phyloP scores from a whole-genome alignment of 1,139 yeast genomes.

The Chernovozyma sophiae-reginae region DNA sequence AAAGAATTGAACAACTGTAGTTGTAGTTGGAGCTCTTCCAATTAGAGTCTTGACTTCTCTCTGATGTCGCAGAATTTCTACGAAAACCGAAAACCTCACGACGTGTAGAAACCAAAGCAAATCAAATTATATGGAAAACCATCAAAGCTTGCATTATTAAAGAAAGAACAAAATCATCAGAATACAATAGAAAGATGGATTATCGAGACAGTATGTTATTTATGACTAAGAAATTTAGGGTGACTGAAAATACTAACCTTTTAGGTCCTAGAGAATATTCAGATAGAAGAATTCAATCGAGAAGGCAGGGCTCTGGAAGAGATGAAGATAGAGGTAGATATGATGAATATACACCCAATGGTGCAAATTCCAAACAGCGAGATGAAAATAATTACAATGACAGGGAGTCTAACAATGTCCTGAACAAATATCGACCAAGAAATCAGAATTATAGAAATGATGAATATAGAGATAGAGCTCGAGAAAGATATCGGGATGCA shows the following conservation, averaged over 20 bases:
- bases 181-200: not conserved
- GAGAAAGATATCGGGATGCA: slow-evolving; percentile 8
- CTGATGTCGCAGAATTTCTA: too few species aligned
- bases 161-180: not conserved
- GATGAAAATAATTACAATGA: not conserved
- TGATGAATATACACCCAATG: slow-evolving; percentile 1
- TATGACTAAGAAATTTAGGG: too few species aligned
- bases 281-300: slow-evolving; percentile 1
- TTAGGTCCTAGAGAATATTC: slow-evolving; percentile 1
- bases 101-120: too few species aligned
- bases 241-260: not conserved
- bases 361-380: not conserved
- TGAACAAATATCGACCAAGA: not conserved
- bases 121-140: too few species aligned
- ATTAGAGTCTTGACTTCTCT: too few species aligned
- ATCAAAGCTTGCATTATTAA: too few species aligned
- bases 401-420: not conserved
- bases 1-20: too few species aligned
- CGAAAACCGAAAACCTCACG: too few species aligned
- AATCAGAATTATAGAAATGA: not conserved
- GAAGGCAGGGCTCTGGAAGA: slow-evolving; percentile 1
- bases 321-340: slow-evolving; percentile 4
- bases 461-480: slow-evolving; percentile 12
- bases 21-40: too few species aligned
- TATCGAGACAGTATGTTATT: slow-evolving; percentile 3